These are phyloP conservation scores for Noccaea caerulescens DNA, from an alignment of 345 rosid genomes.

Conservation along the genomic window DNA sequence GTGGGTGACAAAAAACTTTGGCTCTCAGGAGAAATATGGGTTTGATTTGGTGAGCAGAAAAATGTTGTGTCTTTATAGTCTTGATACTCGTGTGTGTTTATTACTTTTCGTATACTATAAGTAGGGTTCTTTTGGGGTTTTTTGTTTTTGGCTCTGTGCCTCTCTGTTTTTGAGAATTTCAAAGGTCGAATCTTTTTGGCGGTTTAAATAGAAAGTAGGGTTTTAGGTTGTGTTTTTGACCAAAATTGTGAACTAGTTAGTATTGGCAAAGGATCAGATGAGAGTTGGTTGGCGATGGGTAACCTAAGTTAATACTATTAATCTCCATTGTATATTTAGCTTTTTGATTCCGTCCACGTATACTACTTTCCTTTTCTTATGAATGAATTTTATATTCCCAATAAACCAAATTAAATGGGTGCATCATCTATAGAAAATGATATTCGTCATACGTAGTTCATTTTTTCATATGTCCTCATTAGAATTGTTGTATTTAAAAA, in stretches of 20 bases:
- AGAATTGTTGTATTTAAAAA: too few species aligned
- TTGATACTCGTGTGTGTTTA: slow-evolving; percentile 9
- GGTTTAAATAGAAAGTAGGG: slow-evolving; percentile 8
- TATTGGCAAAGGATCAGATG: slow-evolving; percentile 39
- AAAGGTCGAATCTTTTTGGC: slow-evolving; percentile 14
- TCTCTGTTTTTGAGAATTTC: slow-evolving; percentile 8
- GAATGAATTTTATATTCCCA: slow-evolving; percentile 34
- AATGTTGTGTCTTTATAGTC: slow-evolving; percentile 34
- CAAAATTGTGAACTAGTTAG: slow-evolving; percentile 23
- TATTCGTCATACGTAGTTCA: not conserved
- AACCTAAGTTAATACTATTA: slow-evolving; percentile 54
- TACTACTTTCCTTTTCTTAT: not conserved
- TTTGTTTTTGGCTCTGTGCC: not conserved
- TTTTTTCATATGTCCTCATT: too few species aligned
- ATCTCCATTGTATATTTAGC: not conserved
- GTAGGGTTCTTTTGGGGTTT: slow-evolving; percentile 28
- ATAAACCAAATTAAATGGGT: slow-evolving; percentile 15
- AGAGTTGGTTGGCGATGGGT: slow-evolving; percentile 67
- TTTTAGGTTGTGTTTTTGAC: slow-evolving; percentile 40
- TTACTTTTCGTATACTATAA: slow-evolving; percentile 32
- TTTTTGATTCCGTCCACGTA: slow-evolving; percentile 29
- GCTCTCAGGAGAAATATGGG: slow-evolving; percentile 48
- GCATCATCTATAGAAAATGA: not conserved
- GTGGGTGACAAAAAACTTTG: slow-evolving; percentile 47
- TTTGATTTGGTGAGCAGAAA: slow-evolving; percentile 92